Conservation (phyloP, 2,329 filamentous ascomycete genomes). For the Cladosporium sp. region DNA sequence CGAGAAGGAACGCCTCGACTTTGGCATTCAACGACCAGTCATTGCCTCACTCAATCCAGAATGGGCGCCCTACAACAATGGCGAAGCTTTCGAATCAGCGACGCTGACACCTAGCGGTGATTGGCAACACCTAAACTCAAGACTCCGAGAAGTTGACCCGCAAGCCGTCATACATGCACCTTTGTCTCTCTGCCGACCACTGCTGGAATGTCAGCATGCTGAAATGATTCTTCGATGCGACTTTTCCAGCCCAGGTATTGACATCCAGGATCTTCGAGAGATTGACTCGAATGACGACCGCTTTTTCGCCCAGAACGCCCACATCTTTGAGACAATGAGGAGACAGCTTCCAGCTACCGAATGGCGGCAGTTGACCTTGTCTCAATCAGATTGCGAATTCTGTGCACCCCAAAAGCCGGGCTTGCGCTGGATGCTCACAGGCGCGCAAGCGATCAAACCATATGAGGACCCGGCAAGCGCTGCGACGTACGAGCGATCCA, state of each 20-base stretch:
- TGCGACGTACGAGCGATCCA: conserved; percentile 50
- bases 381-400: conserved; percentile 11
- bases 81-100: not conserved
- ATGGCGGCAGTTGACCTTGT: conserved; percentile 23
- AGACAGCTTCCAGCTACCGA: conserved; percentile 22
- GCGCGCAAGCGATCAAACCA: conserved; percentile 39
- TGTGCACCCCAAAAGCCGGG: conserved; percentile 44
- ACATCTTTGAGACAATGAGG: conserved; percentile 31
- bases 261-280: not conserved
- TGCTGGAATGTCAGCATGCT: conserved; percentile 5
- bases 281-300: not conserved
- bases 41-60: conserved; percentile 49
- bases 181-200: not conserved
- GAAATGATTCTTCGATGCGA: conserved; percentile 9
- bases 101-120: not conserved
- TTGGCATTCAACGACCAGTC: conserved; percentile 48
- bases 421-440: conserved; percentile 40
- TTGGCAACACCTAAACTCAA: not conserved
- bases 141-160: not conserved
- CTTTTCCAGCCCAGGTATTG: not conserved
- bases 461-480: conserved; percentile 55
- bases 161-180: not conserved
- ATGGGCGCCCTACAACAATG: conserved; percentile 44
- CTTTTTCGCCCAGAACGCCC: conserved; percentile 25
- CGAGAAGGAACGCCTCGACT: conserved; percentile 47